Base-by-base conservation (phyloP, 331 rosid genomes). In the Telfairia occidentalis region DNA sequence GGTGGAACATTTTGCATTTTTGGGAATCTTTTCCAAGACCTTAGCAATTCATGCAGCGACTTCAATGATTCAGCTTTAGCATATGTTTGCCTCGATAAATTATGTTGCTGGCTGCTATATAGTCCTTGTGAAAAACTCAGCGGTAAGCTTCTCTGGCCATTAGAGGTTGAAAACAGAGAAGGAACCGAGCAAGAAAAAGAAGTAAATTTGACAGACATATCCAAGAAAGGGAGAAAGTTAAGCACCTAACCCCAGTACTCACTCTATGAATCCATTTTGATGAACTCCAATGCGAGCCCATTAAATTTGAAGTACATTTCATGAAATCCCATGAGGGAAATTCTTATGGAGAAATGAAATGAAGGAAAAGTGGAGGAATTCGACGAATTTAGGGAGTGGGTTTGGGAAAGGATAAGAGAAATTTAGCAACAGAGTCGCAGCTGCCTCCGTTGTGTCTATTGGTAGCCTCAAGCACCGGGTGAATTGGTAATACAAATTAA, bases 11-110 rank as follows among this genome's bases (percentile, higher is more conserved):
- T 81, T 34, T 61, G 83, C 79, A 82, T 84, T 64, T 83, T 83
- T 38, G 65, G 86, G 77, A 80, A 79, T 78, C 81, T 83, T 78
- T 81, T 79, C 52, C 77, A 84, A 13, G 84, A 80, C 76, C 75
- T 81, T 18, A 45, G 79, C 80, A 79, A 74, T 76, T 81, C 84
- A 75, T 84, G 77, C 75, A 82, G 74, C 80, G 78, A 82, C 48
- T 61, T 80, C 82, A 82, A 78, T 48, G 96, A 78, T 81, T 79
- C 86, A 67, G 64, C 97, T 87, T 84, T 83, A 65, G 81, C 61
- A 80, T 70, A 81, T 82, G 81, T 78, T 71, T 66, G 82, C 76
- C 78, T 82, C 75, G 79, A 85, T 78, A 78, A 78, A 76, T 72
- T 83, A 60, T 70, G 80, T 73, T 77, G 84, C 71, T 79, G 89